Evolutionary conservation across 257 asterid genomes (phyloP), one percentile per base, ranked within the genome.

Genomic region (Prunella vulgaris): DNA sequence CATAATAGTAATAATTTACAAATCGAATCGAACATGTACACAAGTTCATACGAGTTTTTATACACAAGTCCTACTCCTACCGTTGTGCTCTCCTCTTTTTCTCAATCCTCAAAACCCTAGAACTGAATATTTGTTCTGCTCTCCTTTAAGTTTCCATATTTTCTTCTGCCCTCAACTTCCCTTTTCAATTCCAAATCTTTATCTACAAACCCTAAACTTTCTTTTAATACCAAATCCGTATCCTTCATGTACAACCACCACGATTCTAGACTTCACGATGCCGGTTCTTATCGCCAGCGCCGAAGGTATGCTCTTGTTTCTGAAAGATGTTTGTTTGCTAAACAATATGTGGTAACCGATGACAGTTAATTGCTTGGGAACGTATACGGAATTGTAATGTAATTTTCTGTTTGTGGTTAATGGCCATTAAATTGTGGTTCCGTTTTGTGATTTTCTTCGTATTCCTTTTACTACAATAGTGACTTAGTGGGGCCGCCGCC

Each of bases 241-340:
- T 9, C 35, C 62, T 65, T 35, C 77, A 86, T 93, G 96, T 84
- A 24, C 57, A 82, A 71, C 71, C 75, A 76, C 69, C 80, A 84
- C 76, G 98, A 93, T 48, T 65, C 93, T 68, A 85, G 98, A 56
- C 81, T 85, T 52, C 70, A 80, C 51, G 97, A 92, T 46, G 80
- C 86, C 54, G 68, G 76, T 69, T 89, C 98, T 44, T 92, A 92
- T 60, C 96, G 95, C 65, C 86, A 86, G 69, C 96, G 96, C 56
- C 90, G 98, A 58, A 83, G 95, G 98, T 92, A 84, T 32, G 52
- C 48, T 40, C 51, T 46, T 24, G 25, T 73, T 40, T 66, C 22
- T 48, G 5, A 3, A 20, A 4, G 28, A 4, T 28, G 1, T 9
- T 4, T 40, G 35, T 28, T 8, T 60, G 61, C 27, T 37, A 52